Conservation (phyloP, 2,329 filamentous ascomycete genomes). For the Penicillium aurantiogriseum region DNA sequence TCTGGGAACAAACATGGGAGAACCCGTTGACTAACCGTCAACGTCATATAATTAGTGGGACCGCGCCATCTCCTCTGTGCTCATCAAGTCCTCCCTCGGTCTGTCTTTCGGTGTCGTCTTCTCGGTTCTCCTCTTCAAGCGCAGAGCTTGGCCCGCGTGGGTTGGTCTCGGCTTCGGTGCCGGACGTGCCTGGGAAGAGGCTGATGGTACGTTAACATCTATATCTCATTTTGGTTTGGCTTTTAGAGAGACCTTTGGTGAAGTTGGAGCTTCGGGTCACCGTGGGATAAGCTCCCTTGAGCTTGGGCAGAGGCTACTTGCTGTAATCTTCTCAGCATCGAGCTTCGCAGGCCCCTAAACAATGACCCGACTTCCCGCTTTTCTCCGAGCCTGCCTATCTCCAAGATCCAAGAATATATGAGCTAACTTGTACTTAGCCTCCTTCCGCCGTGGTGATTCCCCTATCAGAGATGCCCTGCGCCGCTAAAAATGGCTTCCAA, state of each 20-base stretch:
- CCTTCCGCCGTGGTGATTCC: constrained; percentile 45
- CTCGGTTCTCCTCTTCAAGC: constrained; percentile 96
- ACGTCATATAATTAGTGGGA: constrained; percentile 70
- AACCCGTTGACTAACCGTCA: constrained; percentile 18
- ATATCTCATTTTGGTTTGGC: not conserved
- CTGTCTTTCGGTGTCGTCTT: constrained; percentile 98
- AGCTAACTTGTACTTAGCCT: constrained; percentile 33
- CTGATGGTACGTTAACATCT: constrained; percentile 66
- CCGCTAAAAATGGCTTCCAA: constrained; percentile 29
- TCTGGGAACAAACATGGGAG: not conserved
- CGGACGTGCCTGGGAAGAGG: constrained; percentile 96
- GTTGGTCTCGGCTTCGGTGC: constrained; percentile 93
- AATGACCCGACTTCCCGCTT: constrained; percentile 2
- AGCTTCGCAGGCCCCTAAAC: not conserved
- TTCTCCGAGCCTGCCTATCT: constrained; percentile 1
- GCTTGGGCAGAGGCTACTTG: not conserved
- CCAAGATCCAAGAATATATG: not conserved
- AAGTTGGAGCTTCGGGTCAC: not conserved
- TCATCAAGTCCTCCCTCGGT: constrained; percentile 94
- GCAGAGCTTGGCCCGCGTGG: constrained; percentile 96
- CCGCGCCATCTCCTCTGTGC: constrained; percentile 92
- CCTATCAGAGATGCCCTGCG: constrained; percentile 41
- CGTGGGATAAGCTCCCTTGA: not conserved
- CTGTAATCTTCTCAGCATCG: not conserved
- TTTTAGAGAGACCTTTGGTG: not conserved